Conservation (phyloP, 208 protist genomes). For the Crithidia expoeki region DNA sequence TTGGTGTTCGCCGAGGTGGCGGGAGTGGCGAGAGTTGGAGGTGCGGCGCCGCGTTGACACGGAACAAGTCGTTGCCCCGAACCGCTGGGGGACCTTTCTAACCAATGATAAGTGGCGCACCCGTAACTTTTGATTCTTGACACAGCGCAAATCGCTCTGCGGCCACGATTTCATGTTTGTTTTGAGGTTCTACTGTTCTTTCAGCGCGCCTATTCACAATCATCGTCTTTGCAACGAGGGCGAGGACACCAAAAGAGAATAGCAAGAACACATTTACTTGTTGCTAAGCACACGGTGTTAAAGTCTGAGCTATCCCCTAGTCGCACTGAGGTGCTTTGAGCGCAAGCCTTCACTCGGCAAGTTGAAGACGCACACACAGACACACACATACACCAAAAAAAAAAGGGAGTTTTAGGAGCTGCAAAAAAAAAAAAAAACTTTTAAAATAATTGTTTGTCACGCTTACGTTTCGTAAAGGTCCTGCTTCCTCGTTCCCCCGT, state of each 20-base stretch:
- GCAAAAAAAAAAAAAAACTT: too few species aligned
- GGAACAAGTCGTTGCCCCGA: slow-evolving; percentile 55
- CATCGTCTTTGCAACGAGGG: not conserved
- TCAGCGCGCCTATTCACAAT: not conserved
- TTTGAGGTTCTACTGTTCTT: slow-evolving; percentile 21
- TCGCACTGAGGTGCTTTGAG: too few species aligned
- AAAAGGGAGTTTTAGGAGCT: too few species aligned
- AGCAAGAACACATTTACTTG: not conserved
- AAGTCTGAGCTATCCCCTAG: too few species aligned
- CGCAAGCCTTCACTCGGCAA: too few species aligned
- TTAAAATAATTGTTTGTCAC: too few species aligned
- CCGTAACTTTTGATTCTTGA: slow-evolving; percentile 47
- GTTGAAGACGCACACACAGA: too few species aligned
- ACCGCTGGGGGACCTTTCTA: slow-evolving; percentile 75
- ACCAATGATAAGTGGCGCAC: slow-evolving; percentile 72
- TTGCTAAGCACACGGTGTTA: not conserved
- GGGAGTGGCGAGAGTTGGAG: slow-evolving; percentile 86
- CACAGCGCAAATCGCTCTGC: too few species aligned
- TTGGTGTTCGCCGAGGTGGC: slow-evolving; percentile 85
- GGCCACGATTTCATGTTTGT: too few species aligned
- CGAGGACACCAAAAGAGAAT: too few species aligned
- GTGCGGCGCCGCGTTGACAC: slow-evolving; percentile 59
- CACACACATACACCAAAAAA: slow-evolving; percentile 6
- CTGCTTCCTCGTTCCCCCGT: too few species aligned
- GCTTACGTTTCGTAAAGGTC: too few species aligned